Conservation (phyloP, 176 grass and related monocot species). For the Carex parvula region DNA sequence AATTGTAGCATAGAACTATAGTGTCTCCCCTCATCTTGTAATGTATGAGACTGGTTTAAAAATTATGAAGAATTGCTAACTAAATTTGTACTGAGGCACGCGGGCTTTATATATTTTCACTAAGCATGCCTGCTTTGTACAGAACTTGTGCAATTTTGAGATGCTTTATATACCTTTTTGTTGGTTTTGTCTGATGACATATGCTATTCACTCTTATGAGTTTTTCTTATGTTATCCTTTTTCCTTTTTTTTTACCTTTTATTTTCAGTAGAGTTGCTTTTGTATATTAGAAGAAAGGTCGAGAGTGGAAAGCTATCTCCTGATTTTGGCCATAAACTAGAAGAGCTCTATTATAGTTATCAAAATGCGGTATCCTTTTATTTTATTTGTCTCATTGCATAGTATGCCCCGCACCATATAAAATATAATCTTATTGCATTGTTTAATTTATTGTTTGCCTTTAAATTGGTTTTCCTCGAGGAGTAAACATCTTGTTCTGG, state of each 20-base stretch:
- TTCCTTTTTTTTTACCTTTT: not conserved
- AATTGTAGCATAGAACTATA: not conserved
- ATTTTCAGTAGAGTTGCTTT: constrained; percentile 52
- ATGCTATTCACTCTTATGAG: not conserved
- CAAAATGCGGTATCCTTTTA: constrained; percentile 51
- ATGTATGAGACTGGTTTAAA: not conserved
- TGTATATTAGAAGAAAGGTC: constrained; percentile 55
- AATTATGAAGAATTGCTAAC: not conserved
- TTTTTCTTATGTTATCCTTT: not conserved
- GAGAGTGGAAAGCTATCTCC: constrained; percentile 56
- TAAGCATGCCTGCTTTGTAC: not conserved
- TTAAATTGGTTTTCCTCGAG: not conserved
- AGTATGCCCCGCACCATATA: not conserved
- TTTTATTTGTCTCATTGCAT: not conserved
- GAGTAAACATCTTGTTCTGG: not conserved
- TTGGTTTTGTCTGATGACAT: not conserved
- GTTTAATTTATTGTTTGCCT: not conserved
- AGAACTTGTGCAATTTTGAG: not conserved
- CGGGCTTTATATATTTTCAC: not conserved
- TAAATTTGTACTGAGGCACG: not conserved
- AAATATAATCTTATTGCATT: not conserved
- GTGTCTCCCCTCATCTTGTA: not conserved
- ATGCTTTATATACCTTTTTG: not conserved
- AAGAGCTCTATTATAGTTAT: constrained; percentile 81
- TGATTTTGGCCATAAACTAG: constrained; percentile 52